Evolutionary conservation across 2,329 filamentous ascomycete species (phyloP).

Genomic region (Pseudogymnoascus sp.): DNA sequence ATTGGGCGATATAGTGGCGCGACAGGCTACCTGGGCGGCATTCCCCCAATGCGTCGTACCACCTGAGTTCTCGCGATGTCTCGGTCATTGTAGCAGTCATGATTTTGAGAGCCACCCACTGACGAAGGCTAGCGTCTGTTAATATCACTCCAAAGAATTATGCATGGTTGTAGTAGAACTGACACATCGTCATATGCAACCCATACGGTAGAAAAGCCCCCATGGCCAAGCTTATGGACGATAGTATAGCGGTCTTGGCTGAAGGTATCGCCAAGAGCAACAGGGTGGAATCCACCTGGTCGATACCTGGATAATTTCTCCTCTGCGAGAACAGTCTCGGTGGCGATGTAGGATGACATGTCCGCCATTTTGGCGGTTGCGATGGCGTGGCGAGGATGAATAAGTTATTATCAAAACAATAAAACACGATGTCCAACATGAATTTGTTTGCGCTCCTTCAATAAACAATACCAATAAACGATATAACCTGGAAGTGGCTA

Average conservation of each 20-base stretch:
- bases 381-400: neutral
- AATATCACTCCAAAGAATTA: neutral
- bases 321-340: neutral
- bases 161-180: neutral
- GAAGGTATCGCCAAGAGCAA: slow-evolving; percentile 21
- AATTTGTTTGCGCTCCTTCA: neutral
- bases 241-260: slow-evolving; percentile 18
- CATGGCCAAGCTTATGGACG: slow-evolving; percentile 22
- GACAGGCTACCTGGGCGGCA: slow-evolving; percentile 15
- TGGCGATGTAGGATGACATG: neutral
- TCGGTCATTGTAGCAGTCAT: neutral
- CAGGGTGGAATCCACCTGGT: slow-evolving; percentile 21
- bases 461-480: neutral
- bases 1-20: slow-evolving; percentile 24
- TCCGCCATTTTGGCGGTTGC: neutral
- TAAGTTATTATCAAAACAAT: neutral
- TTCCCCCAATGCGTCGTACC: neutral
- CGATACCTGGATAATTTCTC: slow-evolving; percentile 12
- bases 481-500: neutral
- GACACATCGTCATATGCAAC: slow-evolving; percentile 18
- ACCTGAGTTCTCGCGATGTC: slow-evolving; percentile 1
- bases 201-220: slow-evolving; percentile 23
- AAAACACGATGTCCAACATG: neutral
- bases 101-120: slow-evolving; percentile 11
- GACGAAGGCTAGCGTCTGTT: neutral